Percentiles rank a stretch among this genome's conserved stretches.
phyloP scores from a whole-genome alignment of 257 asterid species.

The Solanum lycopersicoides region DNA sequence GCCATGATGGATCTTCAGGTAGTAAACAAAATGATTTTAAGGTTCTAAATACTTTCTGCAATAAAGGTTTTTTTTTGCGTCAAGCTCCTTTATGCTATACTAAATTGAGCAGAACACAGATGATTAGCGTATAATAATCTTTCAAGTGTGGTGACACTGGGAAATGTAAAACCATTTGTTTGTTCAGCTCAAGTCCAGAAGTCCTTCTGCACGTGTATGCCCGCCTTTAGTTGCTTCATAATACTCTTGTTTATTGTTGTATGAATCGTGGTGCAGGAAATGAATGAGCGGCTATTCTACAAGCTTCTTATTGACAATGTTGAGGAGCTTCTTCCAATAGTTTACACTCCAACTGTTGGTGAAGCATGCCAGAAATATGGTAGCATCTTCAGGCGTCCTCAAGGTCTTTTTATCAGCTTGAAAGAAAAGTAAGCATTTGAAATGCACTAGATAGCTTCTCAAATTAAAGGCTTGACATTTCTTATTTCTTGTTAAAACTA shows the following conservation, averaged over 20 bases:
- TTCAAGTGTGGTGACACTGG: neutral
- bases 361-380: slow-evolving; percentile 99
- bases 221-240: neutral
- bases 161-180: neutral
- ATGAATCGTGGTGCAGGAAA: slow-evolving; percentile 40
- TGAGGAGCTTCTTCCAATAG: slow-evolving; percentile 95
- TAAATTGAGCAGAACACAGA: neutral
- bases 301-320: slow-evolving; percentile 92
- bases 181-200: neutral
- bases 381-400: slow-evolving; percentile 90
- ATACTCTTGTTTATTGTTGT: neutral
- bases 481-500: neutral
- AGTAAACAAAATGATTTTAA: neutral
- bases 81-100: neutral
- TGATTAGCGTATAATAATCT: neutral
- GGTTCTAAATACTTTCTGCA: neutral
- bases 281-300: slow-evolving; percentile 84
- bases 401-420: slow-evolving; percentile 96
- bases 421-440: slow-evolving; percentile 62
- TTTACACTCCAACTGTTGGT: slow-evolving; percentile 99
- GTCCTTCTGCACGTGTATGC: neutral
- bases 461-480: neutral
- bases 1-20: slow-evolving; percentile 99
- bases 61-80: neutral
- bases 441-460: neutral